Base-by-base conservation (phyloP, 345 rosid genomes). In the Microthlaspi erraticum region DNA sequence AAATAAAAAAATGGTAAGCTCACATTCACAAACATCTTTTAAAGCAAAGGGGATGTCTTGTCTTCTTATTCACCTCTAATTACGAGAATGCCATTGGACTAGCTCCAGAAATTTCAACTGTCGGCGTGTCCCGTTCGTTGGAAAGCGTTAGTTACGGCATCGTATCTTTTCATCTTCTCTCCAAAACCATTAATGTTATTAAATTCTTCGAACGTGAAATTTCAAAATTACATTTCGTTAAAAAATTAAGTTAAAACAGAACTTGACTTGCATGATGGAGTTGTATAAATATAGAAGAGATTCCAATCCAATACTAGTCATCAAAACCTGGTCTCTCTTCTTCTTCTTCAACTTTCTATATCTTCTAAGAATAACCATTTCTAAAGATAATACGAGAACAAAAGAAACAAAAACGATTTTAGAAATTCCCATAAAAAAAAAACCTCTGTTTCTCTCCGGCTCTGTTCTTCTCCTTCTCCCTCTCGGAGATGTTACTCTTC, bases 231-330 rank as follows among this genome's bases (percentile, higher is more conserved):
- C n/a, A n/a, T n/a, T n/a, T 4, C 1, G 20, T 34, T 5, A 0
- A 5, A 45, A 48, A 23, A 74, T n/a, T n/a, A n/a, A 58, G 23
- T 10, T 11, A 49, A 20, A 41, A 60, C 18, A 41, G 54, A 62
- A 53, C 63, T 60, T 68, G 39, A 68, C 64, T 75, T 78, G 78
- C 66, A 61, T 54, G 46, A 54, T 58, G 52, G 72, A 66, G 60
- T 29, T 63, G 81, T 80, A 86, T 79, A 86, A 79, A 86, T 81
- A 81, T 80, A 80, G 73, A 42, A 46, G 11, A 56, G 56, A 58
- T 66, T 70, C 77, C 67, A 58, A 78, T 44, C 68, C 78, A 70
- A 20, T 57, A 6, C 37, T 58, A 55, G 56, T 60, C 64, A 67
- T 66, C 55, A 70, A 71, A 23, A 50, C 20, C 60, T 51, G 54